phyloP scores from a whole-genome alignment of 1,284 basidiomycete genomes.

The Rhodotorula sp. region DNA sequence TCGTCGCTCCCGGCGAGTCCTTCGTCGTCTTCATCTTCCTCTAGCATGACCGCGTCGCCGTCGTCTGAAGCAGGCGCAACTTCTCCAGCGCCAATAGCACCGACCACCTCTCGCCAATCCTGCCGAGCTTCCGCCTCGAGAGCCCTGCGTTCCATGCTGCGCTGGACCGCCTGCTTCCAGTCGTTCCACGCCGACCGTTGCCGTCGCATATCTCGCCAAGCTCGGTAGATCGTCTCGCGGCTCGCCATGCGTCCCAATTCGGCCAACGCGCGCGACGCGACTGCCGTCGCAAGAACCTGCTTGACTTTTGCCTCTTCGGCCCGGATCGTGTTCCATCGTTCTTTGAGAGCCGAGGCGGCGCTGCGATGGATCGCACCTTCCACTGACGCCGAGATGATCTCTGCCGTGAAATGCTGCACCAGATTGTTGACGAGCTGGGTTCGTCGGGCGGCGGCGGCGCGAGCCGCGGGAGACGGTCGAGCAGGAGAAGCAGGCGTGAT shows the following conservation, averaged over 20 bases:
- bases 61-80: not conserved
- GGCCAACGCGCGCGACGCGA: not conserved
- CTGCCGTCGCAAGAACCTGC: not conserved
- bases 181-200: not conserved
- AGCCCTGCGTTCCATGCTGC: not conserved
- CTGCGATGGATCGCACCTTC: conserved; percentile 1
- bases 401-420: not conserved
- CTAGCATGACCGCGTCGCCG: not conserved
- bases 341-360: conserved; percentile 1
- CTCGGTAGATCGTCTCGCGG: not conserved
- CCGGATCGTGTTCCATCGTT: conserved; percentile 10
- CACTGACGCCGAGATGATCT: not conserved
- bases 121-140: conserved; percentile 3
- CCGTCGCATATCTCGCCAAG: not conserved
- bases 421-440: conserved; percentile 3
- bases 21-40: not conserved
- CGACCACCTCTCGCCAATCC: conserved; percentile 13
- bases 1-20: conserved; percentile 16
- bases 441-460: not conserved
- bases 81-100: conserved; percentile 1
- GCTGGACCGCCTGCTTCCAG: conserved; percentile 8
- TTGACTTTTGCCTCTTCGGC: not conserved
- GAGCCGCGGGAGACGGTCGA: not conserved
- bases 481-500: not conserved
- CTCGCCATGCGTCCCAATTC: conserved; percentile 1